Conservation (phyloP, 331 rosid species). For the Acacia pycnantha region DNA sequence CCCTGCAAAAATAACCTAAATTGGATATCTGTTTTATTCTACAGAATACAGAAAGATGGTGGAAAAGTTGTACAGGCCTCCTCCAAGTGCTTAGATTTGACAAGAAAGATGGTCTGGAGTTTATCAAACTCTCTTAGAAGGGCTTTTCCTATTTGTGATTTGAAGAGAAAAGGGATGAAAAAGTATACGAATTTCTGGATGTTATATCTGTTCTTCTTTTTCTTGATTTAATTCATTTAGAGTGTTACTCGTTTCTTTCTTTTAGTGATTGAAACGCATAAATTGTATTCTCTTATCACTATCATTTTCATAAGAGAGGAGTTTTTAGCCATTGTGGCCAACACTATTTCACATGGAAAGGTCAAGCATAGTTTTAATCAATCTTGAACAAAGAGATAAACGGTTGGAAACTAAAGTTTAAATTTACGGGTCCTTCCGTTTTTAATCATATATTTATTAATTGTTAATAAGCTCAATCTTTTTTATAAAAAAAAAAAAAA, state of each 20-base stretch:
- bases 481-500: too few species aligned
- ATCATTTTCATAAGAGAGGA: not conserved
- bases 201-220: not conserved
- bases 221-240: not conserved
- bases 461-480: too few species aligned
- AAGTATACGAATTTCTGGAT: not conserved
- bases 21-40: constrained; percentile 9
- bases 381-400: not conserved
- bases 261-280: not conserved
- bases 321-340: not conserved
- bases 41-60: constrained; percentile 97
- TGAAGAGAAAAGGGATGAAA: not conserved
- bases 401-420: too few species aligned
- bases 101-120: not conserved
- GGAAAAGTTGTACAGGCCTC: constrained; percentile 79
- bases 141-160: constrained; percentile 10
- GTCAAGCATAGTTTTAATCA: not conserved
- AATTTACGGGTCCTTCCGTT: too few species aligned
- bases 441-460: too few species aligned
- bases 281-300: not conserved
- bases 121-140: not conserved
- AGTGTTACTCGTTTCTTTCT: not conserved
- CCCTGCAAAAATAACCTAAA: constrained; percentile 6
- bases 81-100: constrained; percentile 41
- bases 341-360: too few species aligned